Percentiles rank a stretch among this genome's conserved stretches.
Evolutionary conservation across 371 early-diverging fungal species (phyloP).

Genomic region (Apophysomyces trapeziformis): DNA sequence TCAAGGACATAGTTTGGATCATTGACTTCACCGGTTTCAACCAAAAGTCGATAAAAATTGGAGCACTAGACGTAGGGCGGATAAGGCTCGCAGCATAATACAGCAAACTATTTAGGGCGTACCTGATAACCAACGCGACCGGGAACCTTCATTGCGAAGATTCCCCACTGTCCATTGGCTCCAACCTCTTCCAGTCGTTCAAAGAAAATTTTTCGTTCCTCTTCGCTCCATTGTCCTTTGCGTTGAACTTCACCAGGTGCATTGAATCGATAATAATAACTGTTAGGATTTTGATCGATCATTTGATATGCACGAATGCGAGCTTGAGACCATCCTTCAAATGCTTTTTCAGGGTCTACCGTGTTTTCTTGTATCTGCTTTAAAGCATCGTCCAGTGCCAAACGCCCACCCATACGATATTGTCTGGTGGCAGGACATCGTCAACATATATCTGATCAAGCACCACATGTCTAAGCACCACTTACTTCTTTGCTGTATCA

Average conservation of each 20-base stretch:
- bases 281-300: conserved; percentile 90
- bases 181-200: conserved; percentile 80
- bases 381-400: conserved; percentile 86
- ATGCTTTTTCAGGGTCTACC: conserved; percentile 69
- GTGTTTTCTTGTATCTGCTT: conserved; percentile 74
- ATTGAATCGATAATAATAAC: conserved; percentile 96
- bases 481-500: conserved; percentile 76
- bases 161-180: conserved; percentile 93
- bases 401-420: conserved; percentile 79
- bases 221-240: conserved; percentile 84
- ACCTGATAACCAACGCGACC: conserved; percentile 95
- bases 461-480: not conserved
- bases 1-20: conserved; percentile 90
- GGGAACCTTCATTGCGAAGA: conserved; percentile 91
- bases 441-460: too few species aligned
- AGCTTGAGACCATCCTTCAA: conserved; percentile 92
- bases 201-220: conserved; percentile 82
- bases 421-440: conserved; percentile 32
- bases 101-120: not conserved
- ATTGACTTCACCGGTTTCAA: conserved; percentile 78
- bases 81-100: not conserved
- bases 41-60: conserved; percentile 86
- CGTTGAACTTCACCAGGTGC: conserved; percentile 93
- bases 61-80: conserved; percentile 69
- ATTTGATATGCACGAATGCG: conserved; percentile 86